Base-by-base conservation (phyloP, 192 early-diverging fungal genomes). In the Paraglomus brasilianum region DNA sequence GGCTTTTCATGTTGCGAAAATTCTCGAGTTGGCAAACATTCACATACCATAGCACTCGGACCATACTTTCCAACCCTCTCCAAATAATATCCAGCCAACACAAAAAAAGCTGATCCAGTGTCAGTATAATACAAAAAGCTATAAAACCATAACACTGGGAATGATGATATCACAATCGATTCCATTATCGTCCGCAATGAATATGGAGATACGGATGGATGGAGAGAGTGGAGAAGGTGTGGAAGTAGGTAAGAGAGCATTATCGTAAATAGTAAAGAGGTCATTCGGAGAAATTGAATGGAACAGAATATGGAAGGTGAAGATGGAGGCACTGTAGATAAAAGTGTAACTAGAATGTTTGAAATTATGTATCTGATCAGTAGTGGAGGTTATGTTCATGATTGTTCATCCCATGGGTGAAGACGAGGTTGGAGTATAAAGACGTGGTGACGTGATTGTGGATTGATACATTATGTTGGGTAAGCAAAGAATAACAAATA, bases 81-180 rank as follows among this genome's bases (percentile, higher is more conserved):
- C 41, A 84, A 66, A 7, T 82, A 63, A 72, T 91, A 92, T 1
- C 83, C 76, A 0, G 86, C 71, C 50, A 95, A 72, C 8, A 97
- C 88, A 53, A 92, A 90, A 36, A 92, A 82, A 5, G 91, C 84
- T 8, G 94, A 93, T 7, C 89, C 92, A 1, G 90, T 77, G 74
- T 98, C 96, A 4, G 96, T 98, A 70, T 98, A 98, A 71, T 93
- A 98, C 66, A 98, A 42, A 58, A 90, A 87, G 69, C 88, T 74
- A 74, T 91, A 92, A 80, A 98, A 98, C 73, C 87, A 96, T 1
- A 82, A 65, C 8, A 94, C 74, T 0, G 96, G 96, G 61, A 95
- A 92, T 42, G 84, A 67, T 5, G 78, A 30, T 30, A 30, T 69
- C n/a, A 95, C 58, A 6, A 76, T 68, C 5, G 88, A 59, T 0